Base-by-base conservation (phyloP, 164 flowering plant genomes). In the Berberis vulgaris region DNA sequence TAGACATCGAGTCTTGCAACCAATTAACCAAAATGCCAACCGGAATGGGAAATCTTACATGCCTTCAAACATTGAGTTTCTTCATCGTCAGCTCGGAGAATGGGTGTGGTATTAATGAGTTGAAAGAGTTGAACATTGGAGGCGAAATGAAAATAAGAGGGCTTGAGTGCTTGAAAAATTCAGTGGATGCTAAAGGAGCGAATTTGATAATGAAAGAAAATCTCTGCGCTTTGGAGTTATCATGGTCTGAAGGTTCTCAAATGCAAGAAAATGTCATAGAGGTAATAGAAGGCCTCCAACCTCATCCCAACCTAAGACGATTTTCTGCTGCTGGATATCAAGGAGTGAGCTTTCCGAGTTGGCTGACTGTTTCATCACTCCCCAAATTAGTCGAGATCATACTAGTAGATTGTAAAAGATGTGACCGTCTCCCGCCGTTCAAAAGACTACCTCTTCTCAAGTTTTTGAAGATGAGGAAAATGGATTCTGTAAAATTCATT, bases 201-300 rank as follows among this genome's bases (percentile, higher is more conserved):
- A 13, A 60, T 44, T n/a, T 60, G 39, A n/a, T 4, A 41, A 45
- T 49, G 49, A 60, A 60, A 13, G 49, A 60, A 9, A 12, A 6
- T 26, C 50, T 60, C 26, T 3, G 26, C 26, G 45, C 47, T 2
- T 44, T 60, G 49, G 26, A 60, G 49, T 60, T 60, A 41, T 13
- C 26, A 45, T 10, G 13, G 13, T n/a, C 45, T 13, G 62, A 12
- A 39, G 50, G 11, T 60, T 41, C 50, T 46, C 9, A 6, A 3
- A 8, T 6, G 11, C 43, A 47, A 46, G 64, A 46, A 9, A 40
- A 49, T 39, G 43, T 26, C 26, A 11, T 39, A 39, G 54, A 47
- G 45, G 65, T 62, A 9, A 49, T 62, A 39, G 45, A 62, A 38
- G 54, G 54, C 11, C 42, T 62, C 12, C 45, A 41, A 62, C 65